Conservation (phyloP, 306 rosid species). For the Quercus alba region DNA sequence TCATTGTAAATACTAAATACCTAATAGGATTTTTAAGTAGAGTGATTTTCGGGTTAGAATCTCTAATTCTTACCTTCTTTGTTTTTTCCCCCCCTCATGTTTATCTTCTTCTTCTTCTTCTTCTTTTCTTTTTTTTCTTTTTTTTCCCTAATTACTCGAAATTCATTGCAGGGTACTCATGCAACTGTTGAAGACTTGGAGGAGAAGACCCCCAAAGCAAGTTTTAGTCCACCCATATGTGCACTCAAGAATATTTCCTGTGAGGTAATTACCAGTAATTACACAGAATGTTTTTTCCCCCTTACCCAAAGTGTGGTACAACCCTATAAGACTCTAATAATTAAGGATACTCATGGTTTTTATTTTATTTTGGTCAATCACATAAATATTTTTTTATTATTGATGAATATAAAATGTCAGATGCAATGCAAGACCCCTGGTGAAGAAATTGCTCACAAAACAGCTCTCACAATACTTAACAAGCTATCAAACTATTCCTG, state of each 20-base stretch:
- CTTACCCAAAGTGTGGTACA: too few relatives aligned
- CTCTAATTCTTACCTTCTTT: too few relatives aligned
- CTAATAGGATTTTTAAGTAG: too few relatives aligned
- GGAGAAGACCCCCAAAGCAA: not conserved
- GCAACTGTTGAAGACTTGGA: not conserved
- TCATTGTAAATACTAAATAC: too few relatives aligned
- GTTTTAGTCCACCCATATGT: not conserved
- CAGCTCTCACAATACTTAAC: not conserved
- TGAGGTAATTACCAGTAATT: not conserved
- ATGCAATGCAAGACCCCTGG: slow-evolving; percentile 1
- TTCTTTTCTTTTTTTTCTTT: rapidly evolving
- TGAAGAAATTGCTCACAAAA: not conserved
- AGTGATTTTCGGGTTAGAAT: too few relatives aligned
- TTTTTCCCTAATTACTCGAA: not conserved
- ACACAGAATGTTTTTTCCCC: too few relatives aligned
- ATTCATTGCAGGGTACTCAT: not conserved
- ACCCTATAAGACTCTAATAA: too few relatives aligned
- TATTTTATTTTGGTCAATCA: too few relatives aligned
- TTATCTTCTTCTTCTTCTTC: not conserved
- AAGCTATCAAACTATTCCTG: slow-evolving; percentile 44
- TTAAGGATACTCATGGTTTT: too few relatives aligned
- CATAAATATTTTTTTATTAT: too few relatives aligned
- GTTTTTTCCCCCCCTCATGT: not conserved
- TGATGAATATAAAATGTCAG: not conserved
- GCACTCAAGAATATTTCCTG: not conserved